Percentiles rank a stretch among this genome's conserved stretches.
phyloP scores from a whole-genome alignment of 768 basidiomycete species.

The Tylopilus sp. region DNA sequence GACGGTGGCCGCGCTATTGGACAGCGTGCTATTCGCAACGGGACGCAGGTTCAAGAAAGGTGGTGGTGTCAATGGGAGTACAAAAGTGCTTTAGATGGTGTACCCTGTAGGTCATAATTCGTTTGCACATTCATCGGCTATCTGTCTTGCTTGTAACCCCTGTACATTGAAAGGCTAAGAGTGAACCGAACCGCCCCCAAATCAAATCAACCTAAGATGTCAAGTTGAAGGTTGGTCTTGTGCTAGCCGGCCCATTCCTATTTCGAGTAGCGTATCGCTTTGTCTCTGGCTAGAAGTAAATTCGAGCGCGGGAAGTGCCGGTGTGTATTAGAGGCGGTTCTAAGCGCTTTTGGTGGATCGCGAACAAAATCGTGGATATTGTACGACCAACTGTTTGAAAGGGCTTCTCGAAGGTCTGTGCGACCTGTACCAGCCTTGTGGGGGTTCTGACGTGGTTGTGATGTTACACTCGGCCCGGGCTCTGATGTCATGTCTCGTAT shows the following conservation, averaged over 20 bases:
- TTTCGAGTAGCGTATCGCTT: conserved; percentile 11
- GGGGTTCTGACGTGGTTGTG: background rate
- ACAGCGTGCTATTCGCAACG: conserved; percentile 83
- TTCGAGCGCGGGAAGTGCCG: too few relatives aligned
- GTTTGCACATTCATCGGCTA: conserved; percentile 13
- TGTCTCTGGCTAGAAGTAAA: too few relatives aligned
- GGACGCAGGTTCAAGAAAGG: conserved; percentile 70
- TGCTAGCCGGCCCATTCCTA: conserved; percentile 17
- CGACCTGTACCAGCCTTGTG: background rate
- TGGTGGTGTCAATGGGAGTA: conserved; percentile 25
- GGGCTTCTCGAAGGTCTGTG: conserved; percentile 27
- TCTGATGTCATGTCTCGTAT: conserved; percentile 9
- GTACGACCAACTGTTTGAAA: conserved; percentile 24
- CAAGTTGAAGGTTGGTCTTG: background rate
- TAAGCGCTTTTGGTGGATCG: conserved; percentile 28
- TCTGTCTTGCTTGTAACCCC: conserved; percentile 8
- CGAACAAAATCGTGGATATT: conserved; percentile 34
- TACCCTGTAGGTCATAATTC: conserved; percentile 5
- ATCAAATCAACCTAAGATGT: conserved; percentile 1
- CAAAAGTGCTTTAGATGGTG: conserved; percentile 32
- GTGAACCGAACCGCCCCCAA: conserved; percentile 26
- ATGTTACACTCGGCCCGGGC: background rate
- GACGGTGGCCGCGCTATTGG: conserved; percentile 87
- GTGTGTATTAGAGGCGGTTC: too few relatives aligned
- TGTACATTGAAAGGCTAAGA: background rate